Evolutionary conservation across 148 eudicot genomes (phyloP).

Genomic region (Rhododendron ferrugineum): DNA sequence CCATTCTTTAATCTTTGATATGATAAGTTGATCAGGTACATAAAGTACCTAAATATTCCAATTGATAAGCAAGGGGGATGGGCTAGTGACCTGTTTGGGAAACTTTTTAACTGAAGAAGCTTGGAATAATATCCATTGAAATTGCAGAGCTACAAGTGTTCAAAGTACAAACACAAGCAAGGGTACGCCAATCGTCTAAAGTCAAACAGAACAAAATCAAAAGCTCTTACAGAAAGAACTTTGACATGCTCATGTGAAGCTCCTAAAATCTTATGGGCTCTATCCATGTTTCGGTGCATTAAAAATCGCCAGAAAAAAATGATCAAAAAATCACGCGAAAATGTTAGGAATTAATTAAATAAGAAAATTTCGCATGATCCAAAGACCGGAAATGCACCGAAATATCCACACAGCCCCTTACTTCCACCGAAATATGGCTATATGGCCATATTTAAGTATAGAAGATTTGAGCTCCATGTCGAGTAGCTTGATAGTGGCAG

Average conservation of each 20-base stretch:
- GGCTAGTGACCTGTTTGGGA: neutral
- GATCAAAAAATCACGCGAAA: too few relatives aligned
- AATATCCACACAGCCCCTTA: neutral
- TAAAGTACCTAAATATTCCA: neutral
- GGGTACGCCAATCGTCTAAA: neutral
- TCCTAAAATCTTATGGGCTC: neutral
- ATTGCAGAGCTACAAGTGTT: neutral
- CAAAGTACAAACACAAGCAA: neutral
- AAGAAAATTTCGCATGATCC: too few relatives aligned
- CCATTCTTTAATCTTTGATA: neutral
- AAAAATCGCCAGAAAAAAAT: too few relatives aligned
- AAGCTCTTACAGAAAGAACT: neutral
- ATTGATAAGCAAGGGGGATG: neutral
- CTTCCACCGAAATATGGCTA: too few relatives aligned
- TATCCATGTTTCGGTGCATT: too few relatives aligned
- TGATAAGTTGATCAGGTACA: neutral
- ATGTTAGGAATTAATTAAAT: too few relatives aligned
- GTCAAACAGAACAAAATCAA: constrained; percentile 2
- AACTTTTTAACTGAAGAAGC: constrained; percentile 11
- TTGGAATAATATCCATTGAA: constrained; percentile 8
- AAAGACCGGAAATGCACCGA: neutral
- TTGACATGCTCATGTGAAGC: neutral
- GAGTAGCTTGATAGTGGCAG: neutral
- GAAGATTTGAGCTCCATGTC: neutral
- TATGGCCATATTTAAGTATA: neutral